phyloP scores from a whole-genome alignment of 495 filamentous ascomycete genomes.

The Neurospora sp. region DNA sequence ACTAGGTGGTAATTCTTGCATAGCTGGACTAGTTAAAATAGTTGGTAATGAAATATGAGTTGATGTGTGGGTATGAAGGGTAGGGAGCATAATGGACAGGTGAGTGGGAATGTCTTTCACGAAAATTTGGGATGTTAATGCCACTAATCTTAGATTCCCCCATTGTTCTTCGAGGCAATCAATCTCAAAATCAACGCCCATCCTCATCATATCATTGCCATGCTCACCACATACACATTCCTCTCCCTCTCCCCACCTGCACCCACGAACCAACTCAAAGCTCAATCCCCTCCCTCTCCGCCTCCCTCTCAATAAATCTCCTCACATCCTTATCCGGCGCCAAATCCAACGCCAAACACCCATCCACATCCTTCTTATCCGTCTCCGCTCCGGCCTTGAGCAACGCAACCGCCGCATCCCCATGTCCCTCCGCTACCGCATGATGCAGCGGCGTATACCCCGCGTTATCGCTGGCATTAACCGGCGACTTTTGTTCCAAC shows the following conservation, averaged over 20 bases:
- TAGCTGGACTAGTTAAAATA: not conserved
- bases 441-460: conserved; percentile 89
- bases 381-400: conserved; percentile 77
- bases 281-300: conserved; percentile 81
- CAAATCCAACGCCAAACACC: conserved; percentile 63
- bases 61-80: not conserved
- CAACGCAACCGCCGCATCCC: conserved; percentile 72
- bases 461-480: conserved; percentile 77
- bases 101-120: not conserved
- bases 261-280: conserved; percentile 18
- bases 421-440: conserved; percentile 87
- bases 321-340: conserved; percentile 60
- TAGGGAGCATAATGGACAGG: not conserved
- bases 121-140: not conserved
- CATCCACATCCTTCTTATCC: conserved; percentile 67
- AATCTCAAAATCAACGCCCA: not conserved
- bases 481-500: conserved; percentile 65
- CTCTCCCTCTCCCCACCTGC: not conserved
- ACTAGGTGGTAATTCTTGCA: not conserved
- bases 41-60: not conserved
- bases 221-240: not conserved
- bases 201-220: not conserved
- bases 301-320: conserved; percentile 67
- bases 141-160: not conserved
- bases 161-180: not conserved